Percentiles rank a stretch among this genome's conserved stretches.
Conservation (phyloP, 176 grass and related monocot genomes). For the Eragrostis nindensis region DNA sequence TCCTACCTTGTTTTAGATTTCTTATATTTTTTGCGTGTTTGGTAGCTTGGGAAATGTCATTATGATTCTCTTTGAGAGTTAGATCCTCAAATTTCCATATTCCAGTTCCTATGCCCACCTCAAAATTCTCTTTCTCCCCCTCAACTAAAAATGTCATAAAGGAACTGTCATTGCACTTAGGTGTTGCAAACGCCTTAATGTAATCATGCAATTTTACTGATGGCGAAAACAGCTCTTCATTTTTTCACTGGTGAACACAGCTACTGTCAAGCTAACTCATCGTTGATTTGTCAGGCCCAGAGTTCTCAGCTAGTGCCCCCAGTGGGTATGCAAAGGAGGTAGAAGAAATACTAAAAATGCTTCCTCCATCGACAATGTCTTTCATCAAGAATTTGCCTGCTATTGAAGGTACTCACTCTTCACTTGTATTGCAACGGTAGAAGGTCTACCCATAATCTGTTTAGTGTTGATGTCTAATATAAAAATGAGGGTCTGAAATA, state of each 20-base stretch:
- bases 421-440: not conserved
- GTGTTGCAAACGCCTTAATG: not conserved
- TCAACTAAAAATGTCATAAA: too few relatives aligned
- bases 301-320: constrained; percentile 43
- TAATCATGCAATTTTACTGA: constrained; percentile 4
- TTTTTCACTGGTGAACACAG: not conserved
- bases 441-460: not conserved
- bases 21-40: not conserved
- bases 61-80: not conserved
- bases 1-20: constrained; percentile 1
- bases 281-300: constrained; percentile 55
- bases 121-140: too few relatives aligned
- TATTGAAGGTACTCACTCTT: constrained; percentile 65
- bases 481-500: constrained; percentile 26
- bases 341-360: constrained; percentile 77
- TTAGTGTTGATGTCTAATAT: constrained; percentile 8
- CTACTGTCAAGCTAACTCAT: not conserved
- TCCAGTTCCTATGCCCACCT: too few relatives aligned
- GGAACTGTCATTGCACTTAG: not conserved
- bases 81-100: too few relatives aligned
- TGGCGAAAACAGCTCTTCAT: not conserved
- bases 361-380: constrained; percentile 53
- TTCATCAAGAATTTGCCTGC: constrained; percentile 85
- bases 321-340: constrained; percentile 63
- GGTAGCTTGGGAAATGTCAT: not conserved